Conservation (phyloP, 805 yeast genomes). For the Yamadazyma sp. region DNA sequence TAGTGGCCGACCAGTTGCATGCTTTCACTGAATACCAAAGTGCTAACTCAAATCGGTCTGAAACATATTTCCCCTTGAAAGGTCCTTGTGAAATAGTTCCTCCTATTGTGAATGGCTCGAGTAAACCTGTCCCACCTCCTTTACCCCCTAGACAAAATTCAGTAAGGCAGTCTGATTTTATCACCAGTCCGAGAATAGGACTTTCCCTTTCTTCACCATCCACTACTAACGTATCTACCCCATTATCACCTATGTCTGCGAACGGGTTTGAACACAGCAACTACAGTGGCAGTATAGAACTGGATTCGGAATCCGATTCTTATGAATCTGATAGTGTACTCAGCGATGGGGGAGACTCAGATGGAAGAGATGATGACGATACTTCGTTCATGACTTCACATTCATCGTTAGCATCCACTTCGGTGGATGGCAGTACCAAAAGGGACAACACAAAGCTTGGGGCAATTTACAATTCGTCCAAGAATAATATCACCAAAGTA, state of each 20-base stretch:
- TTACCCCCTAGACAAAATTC: slow-evolving; percentile 34
- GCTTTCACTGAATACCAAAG: slow-evolving; percentile 29
- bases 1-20: slow-evolving; percentile 32
- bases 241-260: slow-evolving; percentile 8
- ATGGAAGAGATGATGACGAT: slow-evolving; percentile 13
- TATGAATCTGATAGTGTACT: slow-evolving; percentile 6
- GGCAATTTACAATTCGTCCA: slow-evolving; percentile 32
- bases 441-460: slow-evolving; percentile 19
- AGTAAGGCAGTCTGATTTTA: slow-evolving; percentile 11
- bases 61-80: slow-evolving; percentile 31
- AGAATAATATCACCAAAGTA: slow-evolving; percentile 32
- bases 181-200: slow-evolving; percentile 12
- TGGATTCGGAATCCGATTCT: slow-evolving; percentile 6
- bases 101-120: background rate
- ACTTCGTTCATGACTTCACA: slow-evolving; percentile 4
- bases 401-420: slow-evolving; percentile 19
- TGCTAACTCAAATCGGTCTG: slow-evolving; percentile 23
- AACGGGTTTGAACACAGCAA: background rate
- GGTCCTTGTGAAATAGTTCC: slow-evolving; percentile 11
- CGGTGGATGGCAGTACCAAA: slow-evolving; percentile 13
- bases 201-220: slow-evolving; percentile 14
- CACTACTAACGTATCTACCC: slow-evolving; percentile 10
- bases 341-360: slow-evolving; percentile 9
- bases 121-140: slow-evolving; percentile 24
- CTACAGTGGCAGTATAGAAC: slow-evolving; percentile 2